Conservation (phyloP, 73 alveolate species). For the Blepharisma japonicum region DNA sequence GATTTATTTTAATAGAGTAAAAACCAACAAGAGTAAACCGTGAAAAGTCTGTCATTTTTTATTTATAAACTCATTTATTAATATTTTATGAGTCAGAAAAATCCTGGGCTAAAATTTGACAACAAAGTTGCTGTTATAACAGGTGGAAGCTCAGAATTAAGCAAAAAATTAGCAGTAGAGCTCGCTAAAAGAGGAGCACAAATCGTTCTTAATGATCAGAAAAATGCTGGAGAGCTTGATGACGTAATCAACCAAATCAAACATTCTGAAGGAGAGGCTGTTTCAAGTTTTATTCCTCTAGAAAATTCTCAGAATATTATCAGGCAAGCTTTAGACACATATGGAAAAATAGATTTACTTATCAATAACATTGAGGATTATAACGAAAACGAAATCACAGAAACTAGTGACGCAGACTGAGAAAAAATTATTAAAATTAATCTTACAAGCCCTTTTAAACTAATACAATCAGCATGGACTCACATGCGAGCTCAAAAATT, state of each 20-base stretch:
- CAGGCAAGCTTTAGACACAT: neutral
- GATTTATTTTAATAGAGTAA: too few species aligned
- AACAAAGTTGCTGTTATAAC: neutral
- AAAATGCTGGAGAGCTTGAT: neutral
- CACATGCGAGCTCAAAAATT: conserved; percentile 4
- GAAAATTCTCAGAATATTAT: neutral
- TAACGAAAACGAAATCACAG: neutral
- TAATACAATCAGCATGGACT: neutral
- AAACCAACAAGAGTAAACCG: too few species aligned
- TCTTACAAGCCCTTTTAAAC: neutral
- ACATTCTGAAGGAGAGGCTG: neutral
- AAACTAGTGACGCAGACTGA: neutral
- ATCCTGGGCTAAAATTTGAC: neutral
- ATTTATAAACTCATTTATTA: too few species aligned
- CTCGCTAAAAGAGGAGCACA: neutral
- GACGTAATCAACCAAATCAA: neutral
- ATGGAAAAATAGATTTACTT: neutral
- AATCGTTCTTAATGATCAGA: neutral
- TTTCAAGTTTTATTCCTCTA: neutral
- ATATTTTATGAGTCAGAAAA: too few species aligned
- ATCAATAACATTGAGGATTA: neutral
- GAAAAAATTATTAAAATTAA: neutral
- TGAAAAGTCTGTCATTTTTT: too few species aligned
- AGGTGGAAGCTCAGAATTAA: neutral
- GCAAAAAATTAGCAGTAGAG: neutral